Percentiles rank a stretch among this genome's conserved stretches.
Conservation (phyloP, 208 protist species). For the Tritrichomonas foetus region DNA sequence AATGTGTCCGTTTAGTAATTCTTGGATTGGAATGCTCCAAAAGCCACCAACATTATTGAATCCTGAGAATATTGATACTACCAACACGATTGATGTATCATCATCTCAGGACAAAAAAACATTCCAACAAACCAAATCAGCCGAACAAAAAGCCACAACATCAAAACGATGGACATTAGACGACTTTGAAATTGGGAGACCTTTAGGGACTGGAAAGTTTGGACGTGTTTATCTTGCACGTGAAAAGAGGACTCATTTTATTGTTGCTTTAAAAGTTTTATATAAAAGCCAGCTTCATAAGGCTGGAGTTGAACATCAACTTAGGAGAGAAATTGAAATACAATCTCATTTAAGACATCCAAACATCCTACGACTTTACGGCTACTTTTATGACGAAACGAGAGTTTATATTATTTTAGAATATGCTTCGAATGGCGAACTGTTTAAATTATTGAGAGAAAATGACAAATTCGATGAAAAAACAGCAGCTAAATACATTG, state of each 20-base stretch:
- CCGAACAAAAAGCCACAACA: too few relatives aligned
- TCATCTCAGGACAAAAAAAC: too few relatives aligned
- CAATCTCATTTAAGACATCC: constrained; percentile 90
- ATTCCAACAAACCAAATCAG: too few relatives aligned
- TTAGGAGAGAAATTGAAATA: constrained; percentile 97
- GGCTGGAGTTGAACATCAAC: constrained; percentile 87
- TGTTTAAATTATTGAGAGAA: constrained; percentile 75
- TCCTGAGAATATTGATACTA: too few relatives aligned
- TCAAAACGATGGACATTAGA: constrained; percentile 62
- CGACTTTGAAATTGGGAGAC: constrained; percentile 69
- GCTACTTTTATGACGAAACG: constrained; percentile 91
- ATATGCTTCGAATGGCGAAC: constrained; percentile 88
- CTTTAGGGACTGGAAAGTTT: constrained; percentile 85
- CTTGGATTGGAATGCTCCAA: too few relatives aligned
- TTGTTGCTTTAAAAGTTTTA: constrained; percentile 93
- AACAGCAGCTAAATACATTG: constrained; percentile 69
- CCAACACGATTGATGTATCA: too few relatives aligned
- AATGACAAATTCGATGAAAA: neutral
- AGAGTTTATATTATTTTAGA: constrained; percentile 96
- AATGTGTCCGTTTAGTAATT: too few relatives aligned
- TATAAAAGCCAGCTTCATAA: constrained; percentile 86
- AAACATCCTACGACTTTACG: constrained; percentile 87
- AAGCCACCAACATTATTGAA: too few relatives aligned
- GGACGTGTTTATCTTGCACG: constrained; percentile 95
- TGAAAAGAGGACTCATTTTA: constrained; percentile 89